Conservation (phyloP, 2,329 filamentous ascomycete genomes). For the Aspergillus candidus region DNA sequence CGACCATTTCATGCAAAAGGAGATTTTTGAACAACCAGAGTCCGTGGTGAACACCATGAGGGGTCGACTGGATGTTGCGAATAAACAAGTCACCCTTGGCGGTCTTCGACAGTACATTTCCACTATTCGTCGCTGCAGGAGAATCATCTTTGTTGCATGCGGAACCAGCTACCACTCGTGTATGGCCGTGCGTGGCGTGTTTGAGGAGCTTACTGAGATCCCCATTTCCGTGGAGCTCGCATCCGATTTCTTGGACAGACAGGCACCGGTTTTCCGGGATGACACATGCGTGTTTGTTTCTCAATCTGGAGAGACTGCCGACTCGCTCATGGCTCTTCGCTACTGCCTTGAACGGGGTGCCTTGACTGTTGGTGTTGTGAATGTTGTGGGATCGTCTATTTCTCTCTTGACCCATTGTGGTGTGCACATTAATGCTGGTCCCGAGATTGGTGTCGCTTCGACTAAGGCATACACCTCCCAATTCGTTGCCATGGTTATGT, state of each 20-base stretch:
- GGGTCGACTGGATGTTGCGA: slow-evolving; percentile 87
- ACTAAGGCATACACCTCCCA: slow-evolving; percentile 99
- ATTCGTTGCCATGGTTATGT: slow-evolving; percentile 99
- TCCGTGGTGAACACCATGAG: slow-evolving; percentile 99
- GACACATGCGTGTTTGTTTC: slow-evolving; percentile 99
- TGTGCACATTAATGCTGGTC: slow-evolving; percentile 98
- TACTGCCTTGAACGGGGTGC: slow-evolving; percentile 98
- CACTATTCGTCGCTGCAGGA: slow-evolving; percentile 91
- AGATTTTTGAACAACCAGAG: slow-evolving; percentile 99
- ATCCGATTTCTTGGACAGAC: slow-evolving; percentile 94
- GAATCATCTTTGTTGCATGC: slow-evolving; percentile 98
- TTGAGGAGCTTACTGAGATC: slow-evolving; percentile 97
- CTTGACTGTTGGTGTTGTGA: slow-evolving; percentile 95
- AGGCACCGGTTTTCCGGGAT: slow-evolving; percentile 97
- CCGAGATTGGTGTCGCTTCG: slow-evolving; percentile 96
- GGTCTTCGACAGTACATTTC: slow-evolving; percentile 93
- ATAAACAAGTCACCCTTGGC: slow-evolving; percentile 93
- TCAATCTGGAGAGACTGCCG: slow-evolving; percentile 96
- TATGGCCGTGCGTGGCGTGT: slow-evolving; percentile 97
- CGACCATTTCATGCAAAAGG: slow-evolving; percentile 99
- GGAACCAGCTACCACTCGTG: slow-evolving; percentile 98
- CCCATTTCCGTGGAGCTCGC: slow-evolving; percentile 95
- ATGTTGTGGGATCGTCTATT: slow-evolving; percentile 97
- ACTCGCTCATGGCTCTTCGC: slow-evolving; percentile 91
- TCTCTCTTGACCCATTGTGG: slow-evolving; percentile 98